phyloP scores from a whole-genome alignment of 768 basidiomycete species.

The Boletus rex-veris region DNA sequence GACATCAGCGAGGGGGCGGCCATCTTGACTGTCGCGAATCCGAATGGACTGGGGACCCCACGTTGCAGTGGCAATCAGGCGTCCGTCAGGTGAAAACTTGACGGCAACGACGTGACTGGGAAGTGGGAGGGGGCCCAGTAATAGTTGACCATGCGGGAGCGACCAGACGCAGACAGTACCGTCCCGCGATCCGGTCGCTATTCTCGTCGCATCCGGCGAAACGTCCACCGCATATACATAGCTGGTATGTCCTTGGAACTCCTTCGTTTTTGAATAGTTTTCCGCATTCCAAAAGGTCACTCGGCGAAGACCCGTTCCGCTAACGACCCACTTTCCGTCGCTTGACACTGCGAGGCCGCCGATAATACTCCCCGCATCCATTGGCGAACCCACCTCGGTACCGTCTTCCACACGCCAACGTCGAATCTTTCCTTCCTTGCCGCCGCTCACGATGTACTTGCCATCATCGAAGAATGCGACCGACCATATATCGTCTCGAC shows the following conservation, averaged over 20 bases:
- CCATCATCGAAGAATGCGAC: neutral
- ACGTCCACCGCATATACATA: neutral
- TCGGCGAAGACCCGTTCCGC: neutral
- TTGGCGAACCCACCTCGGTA: neutral
- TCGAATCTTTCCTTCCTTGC: neutral
- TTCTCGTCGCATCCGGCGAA: conserved; percentile 2
- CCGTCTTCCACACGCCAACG: conserved; percentile 5
- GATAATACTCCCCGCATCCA: neutral
- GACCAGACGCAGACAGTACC: conserved; percentile 5
- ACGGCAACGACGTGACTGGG: neutral
- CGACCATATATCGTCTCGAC: neutral
- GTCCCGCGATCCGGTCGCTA: neutral
- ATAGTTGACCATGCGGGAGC: neutral
- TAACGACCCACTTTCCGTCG: conserved; percentile 4
- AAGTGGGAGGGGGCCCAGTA: neutral
- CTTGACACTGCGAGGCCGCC: neutral
- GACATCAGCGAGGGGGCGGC: neutral
- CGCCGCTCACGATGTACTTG: neutral
- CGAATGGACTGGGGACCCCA: neutral
- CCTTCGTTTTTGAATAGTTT: neutral
- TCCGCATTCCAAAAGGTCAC: conserved; percentile 1
- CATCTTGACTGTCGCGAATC: neutral
- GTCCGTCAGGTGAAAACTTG: conserved; percentile 12
- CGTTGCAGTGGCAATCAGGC: neutral
- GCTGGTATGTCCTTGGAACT: neutral